Base-by-base conservation (phyloP, 148 eudicot species). In the Euryodendron excelsum region DNA sequence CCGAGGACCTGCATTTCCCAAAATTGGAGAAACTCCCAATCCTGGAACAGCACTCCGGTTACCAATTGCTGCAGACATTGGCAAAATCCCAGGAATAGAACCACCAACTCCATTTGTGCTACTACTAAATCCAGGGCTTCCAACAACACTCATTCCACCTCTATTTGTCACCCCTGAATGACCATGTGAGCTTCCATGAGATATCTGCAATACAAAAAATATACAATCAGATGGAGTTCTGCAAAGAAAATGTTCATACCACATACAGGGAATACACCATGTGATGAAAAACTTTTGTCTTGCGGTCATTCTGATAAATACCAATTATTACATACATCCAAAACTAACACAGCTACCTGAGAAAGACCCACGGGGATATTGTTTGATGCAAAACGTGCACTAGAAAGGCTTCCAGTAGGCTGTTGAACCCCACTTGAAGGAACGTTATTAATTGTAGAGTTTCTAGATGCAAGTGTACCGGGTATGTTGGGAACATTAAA, bases 61-160 rank as follows among this genome's bases (percentile, higher is more conserved):
- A 76, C 97, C 93, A 78, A 96, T 91, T 61, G 91, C 87, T 65
- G 97, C 92, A 86, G 99, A 96, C 41, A 92, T 90, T 47, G 99
- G 90, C 65, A 93, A 90, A 83, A 96, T 89, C 73, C 99, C 99
- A 77, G 99, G 97, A 84, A 96, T 90, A 13, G 99, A 96, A 78
- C 98, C 97, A 72, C 97, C 95, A 79, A 90, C 90, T 45, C 92
- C 94, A 86, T 90, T 96, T 60, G 92, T 41, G 81, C 78, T 88
- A 84, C 86, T 85, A 86, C 78, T 88, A 83, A 88, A 96, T 79
- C 99, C 99, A 84, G 93, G 92, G 82, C 79, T 91, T 80, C 99
- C 99, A 74, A 90, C 91, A 84, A 93, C 90, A 86, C 88, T 85
- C 94, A 96, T 96, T 76, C 93, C 95, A 69, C 97, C 98, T 83